Percentiles rank a stretch among this genome's conserved stretches.
phyloP scores from a whole-genome alignment of 2,329 filamentous ascomycete genomes.

The Esteya vermicola region DNA sequence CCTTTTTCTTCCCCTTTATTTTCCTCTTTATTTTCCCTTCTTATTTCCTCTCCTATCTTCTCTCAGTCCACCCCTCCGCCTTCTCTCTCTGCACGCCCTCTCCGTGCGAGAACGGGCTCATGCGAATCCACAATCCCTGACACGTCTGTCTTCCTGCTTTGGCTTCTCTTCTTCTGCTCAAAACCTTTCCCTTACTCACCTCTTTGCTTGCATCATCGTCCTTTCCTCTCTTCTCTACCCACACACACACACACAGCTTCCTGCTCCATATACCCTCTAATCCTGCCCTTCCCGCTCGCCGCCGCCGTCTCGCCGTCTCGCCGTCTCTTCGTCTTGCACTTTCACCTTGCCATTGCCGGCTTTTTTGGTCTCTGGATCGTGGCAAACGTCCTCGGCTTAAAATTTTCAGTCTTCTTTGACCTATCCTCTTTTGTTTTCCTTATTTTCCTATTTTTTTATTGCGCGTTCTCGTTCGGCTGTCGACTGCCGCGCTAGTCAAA shows the following conservation, averaged over 20 bases:
- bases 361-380: background rate
- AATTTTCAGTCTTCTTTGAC: too few relatives aligned
- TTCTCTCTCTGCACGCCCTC: too few relatives aligned
- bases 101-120: background rate
- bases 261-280: background rate
- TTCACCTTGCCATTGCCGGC: background rate
- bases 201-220: background rate
- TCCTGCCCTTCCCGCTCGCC: background rate
- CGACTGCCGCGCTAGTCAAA: background rate
- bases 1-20: conserved; percentile 1
- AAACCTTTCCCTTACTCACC: background rate
- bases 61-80: background rate
- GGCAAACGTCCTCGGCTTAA: background rate
- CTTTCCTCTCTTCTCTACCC: background rate
- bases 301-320: background rate
- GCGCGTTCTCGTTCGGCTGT: background rate
- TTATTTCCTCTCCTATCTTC: conserved; percentile 1
- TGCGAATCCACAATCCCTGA: conserved; percentile 1
- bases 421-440: background rate
- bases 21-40: background rate
- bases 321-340: background rate
- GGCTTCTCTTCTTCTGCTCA: background rate
- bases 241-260: too few relatives aligned
- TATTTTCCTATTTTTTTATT: background rate
- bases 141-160: background rate